These are phyloP conservation scores for Metschnikowia kunwiensis DNA, from an alignment of 805 yeast genomes.

Conservation along the genomic window DNA sequence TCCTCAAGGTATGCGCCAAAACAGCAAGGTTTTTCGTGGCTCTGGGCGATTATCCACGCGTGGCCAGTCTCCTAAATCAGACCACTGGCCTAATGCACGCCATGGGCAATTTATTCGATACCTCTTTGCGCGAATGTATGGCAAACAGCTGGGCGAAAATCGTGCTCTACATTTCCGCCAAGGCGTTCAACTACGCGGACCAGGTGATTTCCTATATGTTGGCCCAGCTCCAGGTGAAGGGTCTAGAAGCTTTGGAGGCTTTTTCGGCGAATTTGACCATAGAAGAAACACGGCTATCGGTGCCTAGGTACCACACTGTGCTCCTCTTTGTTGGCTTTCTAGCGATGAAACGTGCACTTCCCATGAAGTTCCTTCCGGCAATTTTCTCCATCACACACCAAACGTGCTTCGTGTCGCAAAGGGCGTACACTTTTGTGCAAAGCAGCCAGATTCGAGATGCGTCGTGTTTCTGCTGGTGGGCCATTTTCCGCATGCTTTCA, in stretches of 20 bases:
- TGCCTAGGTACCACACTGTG: constrained; percentile 54
- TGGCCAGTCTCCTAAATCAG: constrained; percentile 51
- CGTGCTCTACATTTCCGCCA: constrained; percentile 28
- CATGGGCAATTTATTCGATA: constrained; percentile 45
- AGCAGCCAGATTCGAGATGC: constrained; percentile 81
- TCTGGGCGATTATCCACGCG: constrained; percentile 30
- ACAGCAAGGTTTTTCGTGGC: constrained; percentile 27
- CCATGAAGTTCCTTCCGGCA: constrained; percentile 20
- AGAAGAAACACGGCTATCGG: constrained; percentile 31
- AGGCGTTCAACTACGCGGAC: constrained; percentile 36
- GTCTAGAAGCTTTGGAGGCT: not conserved
- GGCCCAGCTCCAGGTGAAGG: constrained; percentile 24
- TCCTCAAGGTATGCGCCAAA: constrained; percentile 37
- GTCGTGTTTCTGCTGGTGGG: constrained; percentile 83
- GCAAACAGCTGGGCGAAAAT: constrained; percentile 66
- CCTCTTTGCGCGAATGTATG: constrained; percentile 57
- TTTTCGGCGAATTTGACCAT: constrained; percentile 15
- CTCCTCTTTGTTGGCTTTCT: constrained; percentile 53
- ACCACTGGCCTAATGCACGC: constrained; percentile 32
- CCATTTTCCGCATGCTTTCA: constrained; percentile 47
- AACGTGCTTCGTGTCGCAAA: constrained; percentile 56
- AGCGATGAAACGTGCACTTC: constrained; percentile 28
- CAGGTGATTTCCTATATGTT: constrained; percentile 41
- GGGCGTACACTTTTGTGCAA: constrained; percentile 45
- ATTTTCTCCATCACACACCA: constrained; percentile 40